Evolutionary conservation across 2,329 filamentous ascomycete genomes (phyloP).

Genomic region (Fusarium foetens): DNA sequence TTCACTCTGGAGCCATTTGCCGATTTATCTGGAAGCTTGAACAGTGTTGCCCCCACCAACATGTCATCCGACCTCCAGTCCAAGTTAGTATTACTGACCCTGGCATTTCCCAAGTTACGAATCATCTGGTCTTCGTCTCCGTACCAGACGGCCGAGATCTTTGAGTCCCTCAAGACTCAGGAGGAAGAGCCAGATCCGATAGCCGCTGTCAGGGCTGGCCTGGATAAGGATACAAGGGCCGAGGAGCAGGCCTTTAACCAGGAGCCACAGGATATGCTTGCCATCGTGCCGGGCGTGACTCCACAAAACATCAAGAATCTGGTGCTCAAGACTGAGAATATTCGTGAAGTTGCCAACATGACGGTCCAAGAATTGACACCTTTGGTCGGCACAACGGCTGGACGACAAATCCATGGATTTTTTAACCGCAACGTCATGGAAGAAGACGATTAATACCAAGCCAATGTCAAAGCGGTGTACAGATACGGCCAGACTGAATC

Average conservation of each 20-base stretch:
- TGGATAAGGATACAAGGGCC: slow-evolving; percentile 66
- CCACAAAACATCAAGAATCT: slow-evolving; percentile 80
- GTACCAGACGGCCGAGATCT: slow-evolving; percentile 97
- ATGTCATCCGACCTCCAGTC: slow-evolving; percentile 81
- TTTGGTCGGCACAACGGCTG: slow-evolving; percentile 81
- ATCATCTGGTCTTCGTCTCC: slow-evolving; percentile 95
- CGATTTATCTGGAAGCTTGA: slow-evolving; percentile 70
- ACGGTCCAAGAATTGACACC: slow-evolving; percentile 75
- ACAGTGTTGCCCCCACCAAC: slow-evolving; percentile 69
- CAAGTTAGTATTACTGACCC: slow-evolving; percentile 89
- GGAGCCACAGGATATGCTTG: slow-evolving; percentile 90
- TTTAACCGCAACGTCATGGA: slow-evolving; percentile 75
- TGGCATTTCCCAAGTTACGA: slow-evolving; percentile 88
- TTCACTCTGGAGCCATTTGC: slow-evolving; percentile 91
- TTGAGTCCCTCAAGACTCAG: slow-evolving; percentile 90
- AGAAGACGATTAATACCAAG: slow-evolving; percentile 48
- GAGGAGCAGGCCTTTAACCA: slow-evolving; percentile 81
- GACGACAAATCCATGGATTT: slow-evolving; percentile 80
- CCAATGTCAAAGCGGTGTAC: too few species aligned
- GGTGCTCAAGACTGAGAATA: slow-evolving; percentile 76
- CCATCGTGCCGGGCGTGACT: slow-evolving; percentile 84
- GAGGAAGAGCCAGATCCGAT: slow-evolving; percentile 91
- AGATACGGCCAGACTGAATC: not conserved
- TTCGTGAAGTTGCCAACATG: slow-evolving; percentile 89
- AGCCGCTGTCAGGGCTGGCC: slow-evolving; percentile 82